Evolutionary conservation across 1,284 basidiomycete genomes (phyloP).

Genomic region (Megacollybia platyphylla): DNA sequence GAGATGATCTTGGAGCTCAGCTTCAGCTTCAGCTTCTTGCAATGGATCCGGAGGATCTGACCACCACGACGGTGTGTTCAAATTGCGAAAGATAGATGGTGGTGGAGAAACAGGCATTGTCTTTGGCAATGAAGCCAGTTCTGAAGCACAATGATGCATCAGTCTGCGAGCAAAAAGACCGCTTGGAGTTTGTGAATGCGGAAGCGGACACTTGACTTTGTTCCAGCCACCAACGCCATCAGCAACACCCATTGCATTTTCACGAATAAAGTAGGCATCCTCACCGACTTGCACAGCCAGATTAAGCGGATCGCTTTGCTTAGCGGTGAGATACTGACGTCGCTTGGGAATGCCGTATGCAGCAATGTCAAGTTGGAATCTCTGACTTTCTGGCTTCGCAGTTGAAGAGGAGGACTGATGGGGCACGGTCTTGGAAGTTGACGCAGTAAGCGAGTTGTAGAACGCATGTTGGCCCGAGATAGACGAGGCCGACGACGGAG

Average conservation of each 20-base stretch:
- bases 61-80: constrained; percentile 8
- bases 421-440: constrained; percentile 19
- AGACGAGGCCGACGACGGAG: constrained; percentile 21
- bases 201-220: constrained; percentile 14
- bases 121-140: constrained; percentile 17
- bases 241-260: constrained; percentile 78
- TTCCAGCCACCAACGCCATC: constrained; percentile 88
- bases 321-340: neutral
- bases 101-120: constrained; percentile 12
- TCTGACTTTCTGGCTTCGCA: constrained; percentile 11
- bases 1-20: constrained; percentile 26
- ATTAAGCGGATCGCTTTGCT: constrained; percentile 10
- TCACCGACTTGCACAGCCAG: constrained; percentile 71
- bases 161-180: constrained; percentile 76
- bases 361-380: constrained; percentile 58
- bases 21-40: constrained; percentile 2
- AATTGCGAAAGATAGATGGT: constrained; percentile 10
- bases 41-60: constrained; percentile 4
- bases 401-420: neutral
- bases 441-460: constrained; percentile 16
- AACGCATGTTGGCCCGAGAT: constrained; percentile 20
- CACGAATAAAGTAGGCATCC: constrained; percentile 75
- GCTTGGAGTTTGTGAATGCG: constrained; percentile 28
- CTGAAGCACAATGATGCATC: constrained; percentile 71
- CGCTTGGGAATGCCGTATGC: constrained; percentile 57